Conservation (phyloP, 2,329 filamentous ascomycete species). For the Fusarium odoratissimum region DNA sequence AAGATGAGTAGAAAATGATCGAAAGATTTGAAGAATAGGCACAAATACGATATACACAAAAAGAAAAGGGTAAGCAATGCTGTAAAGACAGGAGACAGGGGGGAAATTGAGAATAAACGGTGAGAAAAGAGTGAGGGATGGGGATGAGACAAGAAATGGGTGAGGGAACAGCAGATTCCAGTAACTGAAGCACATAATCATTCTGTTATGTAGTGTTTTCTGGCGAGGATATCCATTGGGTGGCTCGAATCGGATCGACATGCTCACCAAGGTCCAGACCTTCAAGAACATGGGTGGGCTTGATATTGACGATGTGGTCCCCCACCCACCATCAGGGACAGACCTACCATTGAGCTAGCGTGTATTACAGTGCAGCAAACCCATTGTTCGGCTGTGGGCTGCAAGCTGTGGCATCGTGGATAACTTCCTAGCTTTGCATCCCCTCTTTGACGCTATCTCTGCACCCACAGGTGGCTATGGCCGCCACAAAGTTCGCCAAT, state of each 20-base stretch:
- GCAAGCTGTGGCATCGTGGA: conserved; percentile 22
- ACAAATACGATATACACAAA: neutral
- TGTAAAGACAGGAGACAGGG: neutral
- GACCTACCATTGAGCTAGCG: conserved; percentile 21
- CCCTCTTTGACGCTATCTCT: conserved; percentile 19
- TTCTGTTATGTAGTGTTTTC: conserved; percentile 31
- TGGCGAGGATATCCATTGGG: conserved; percentile 29
- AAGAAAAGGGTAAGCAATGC: neutral
- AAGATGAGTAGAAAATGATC: neutral
- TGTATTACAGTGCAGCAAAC: conserved; percentile 13
- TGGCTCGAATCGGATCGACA: conserved; percentile 36
- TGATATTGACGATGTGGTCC: conserved; percentile 22
- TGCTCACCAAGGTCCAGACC: conserved; percentile 42
- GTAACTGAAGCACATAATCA: conserved; percentile 6
- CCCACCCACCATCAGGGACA: conserved; percentile 35
- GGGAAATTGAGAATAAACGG: neutral
- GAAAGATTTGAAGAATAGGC: neutral
- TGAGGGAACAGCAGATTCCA: conserved; percentile 6
- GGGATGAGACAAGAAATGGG: conserved; percentile 2
- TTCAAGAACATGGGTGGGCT: conserved; percentile 28
- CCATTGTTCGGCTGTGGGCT: conserved; percentile 15
- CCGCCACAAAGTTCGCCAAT: conserved; percentile 42
- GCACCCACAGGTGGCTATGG: conserved; percentile 24
- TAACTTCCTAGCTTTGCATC: conserved; percentile 5
- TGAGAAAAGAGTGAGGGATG: neutral